Base-by-base conservation (phyloP, 75 land plant species). In the Isoetes taiwanensis region DNA sequence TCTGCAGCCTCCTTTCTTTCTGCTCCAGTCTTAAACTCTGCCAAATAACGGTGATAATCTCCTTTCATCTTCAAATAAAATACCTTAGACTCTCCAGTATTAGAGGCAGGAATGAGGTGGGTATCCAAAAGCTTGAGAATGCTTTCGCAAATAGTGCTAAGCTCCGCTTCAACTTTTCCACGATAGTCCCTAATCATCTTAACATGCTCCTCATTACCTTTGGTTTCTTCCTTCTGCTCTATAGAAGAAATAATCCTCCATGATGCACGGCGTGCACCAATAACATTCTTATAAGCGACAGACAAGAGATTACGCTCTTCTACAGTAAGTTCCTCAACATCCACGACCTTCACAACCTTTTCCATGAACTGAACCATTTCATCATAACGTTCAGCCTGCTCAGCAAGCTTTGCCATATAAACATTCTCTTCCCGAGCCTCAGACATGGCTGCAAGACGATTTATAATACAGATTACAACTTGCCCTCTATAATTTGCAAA, bases 341-440 rank as follows among this genome's bases (percentile, higher is more conserved):
- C 50, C 50, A 46, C 50, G 50, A 23, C 50, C 50, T 46, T 46
- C 21, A 46, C 50, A 23, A 46, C 50, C 5, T 46, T 46, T n/a
- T 46, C 16, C 50, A 46, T 46, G 50, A 46, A 46, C 50, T 46
- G 25, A 5, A 46, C 50, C 50, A 46, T 46, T 19, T 46, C 50
- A 23, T 46, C 50, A n/a, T 46, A 46, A 23, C 50, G 50, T n/a
- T 46, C 50, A 23, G 50, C 50, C 50, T 46, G 50, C 50, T 46
- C 50, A 23, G 50, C 50, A 4, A 46, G 50, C 50, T 46, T 46
- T 5, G 50, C 50, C 50, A 46, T 46, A 23, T 46, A 46, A 23
- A 46, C 50, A n/a, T n/a, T 46, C 50, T 46, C 50, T 23, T 46
- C 50, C 37, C 69, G 32, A 2, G 54, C 46, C 32, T 59, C 52